Evolutionary conservation across 495 filamentous ascomycete genomes (phyloP).

Genomic region (Aspergillus taichungensis): DNA sequence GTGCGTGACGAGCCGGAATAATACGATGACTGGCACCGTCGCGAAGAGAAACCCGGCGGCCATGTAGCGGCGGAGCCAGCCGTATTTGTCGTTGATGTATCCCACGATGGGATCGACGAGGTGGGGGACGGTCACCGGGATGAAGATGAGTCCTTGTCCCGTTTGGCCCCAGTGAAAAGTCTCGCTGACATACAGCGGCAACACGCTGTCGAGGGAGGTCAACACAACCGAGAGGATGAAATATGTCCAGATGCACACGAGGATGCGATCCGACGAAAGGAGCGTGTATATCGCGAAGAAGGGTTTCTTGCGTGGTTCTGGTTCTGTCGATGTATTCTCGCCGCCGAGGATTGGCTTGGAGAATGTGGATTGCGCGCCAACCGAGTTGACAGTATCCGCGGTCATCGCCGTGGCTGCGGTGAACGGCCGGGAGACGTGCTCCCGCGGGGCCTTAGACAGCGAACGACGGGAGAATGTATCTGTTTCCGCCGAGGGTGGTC

Average conservation of each 20-base stretch:
- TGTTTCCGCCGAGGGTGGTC: too few relatives aligned
- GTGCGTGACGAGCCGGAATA: conserved; percentile 58
- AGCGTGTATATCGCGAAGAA: conserved; percentile 23
- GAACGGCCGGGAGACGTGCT: too few relatives aligned
- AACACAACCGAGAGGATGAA: conserved; percentile 38
- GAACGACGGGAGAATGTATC: too few relatives aligned
- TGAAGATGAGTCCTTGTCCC: conserved; percentile 68
- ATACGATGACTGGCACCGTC: conserved; percentile 49
- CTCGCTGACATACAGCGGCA: conserved; percentile 57
- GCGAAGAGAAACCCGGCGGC: conserved; percentile 53
- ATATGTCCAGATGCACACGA: conserved; percentile 47
- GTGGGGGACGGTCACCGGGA: conserved; percentile 57
- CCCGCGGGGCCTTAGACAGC: too few relatives aligned
- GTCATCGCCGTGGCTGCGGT: too few relatives aligned
- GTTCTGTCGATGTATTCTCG: neutral
- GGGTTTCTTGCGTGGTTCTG: neutral
- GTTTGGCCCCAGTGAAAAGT: conserved; percentile 61
- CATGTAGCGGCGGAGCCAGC: conserved; percentile 52
- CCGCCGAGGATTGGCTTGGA: too few relatives aligned
- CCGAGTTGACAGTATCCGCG: too few relatives aligned
- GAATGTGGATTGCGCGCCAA: too few relatives aligned
- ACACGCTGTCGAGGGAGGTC: conserved; percentile 47
- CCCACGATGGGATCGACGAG: conserved; percentile 59
- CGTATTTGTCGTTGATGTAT: conserved; percentile 50
- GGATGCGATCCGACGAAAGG: conserved; percentile 48